phyloP scores from a whole-genome alignment of 345 rosid genomes.

The Eucalyptus polybractea region DNA sequence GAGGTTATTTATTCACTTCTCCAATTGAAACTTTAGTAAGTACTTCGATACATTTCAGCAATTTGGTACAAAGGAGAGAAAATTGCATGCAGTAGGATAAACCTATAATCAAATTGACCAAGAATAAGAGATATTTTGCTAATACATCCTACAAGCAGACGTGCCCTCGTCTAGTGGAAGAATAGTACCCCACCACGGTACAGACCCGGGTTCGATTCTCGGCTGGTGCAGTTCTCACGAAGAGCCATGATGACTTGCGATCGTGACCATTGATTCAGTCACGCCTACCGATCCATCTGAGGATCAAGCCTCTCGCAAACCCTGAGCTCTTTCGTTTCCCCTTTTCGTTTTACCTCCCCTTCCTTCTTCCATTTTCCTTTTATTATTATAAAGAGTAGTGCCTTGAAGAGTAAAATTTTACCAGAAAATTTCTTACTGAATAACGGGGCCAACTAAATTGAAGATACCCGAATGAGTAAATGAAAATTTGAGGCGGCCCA shows the following conservation, averaged over 20 bases:
- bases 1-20: neutral
- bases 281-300: neutral
- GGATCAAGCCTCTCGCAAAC: neutral
- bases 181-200: constrained; percentile 45
- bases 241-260: neutral
- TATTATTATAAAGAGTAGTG: neutral
- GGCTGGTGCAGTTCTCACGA: constrained; percentile 21
- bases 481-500: neutral
- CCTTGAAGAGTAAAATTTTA: neutral
- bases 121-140: neutral
- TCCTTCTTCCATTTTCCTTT: neutral
- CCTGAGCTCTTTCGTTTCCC: neutral
- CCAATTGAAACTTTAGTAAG: neutral
- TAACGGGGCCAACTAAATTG: neutral
- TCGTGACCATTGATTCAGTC: neutral
- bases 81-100: neutral
- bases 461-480: neutral
- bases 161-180: too few relatives aligned
- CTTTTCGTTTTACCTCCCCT: neutral
- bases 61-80: neutral
- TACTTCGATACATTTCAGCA: neutral
- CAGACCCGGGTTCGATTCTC: constrained; percentile 65
- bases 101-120: neutral
- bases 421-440: neutral
- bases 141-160: neutral